These are phyloP conservation scores for Priceomyces castillae DNA, from an alignment of 805 yeast species.

Conservation along the genomic window DNA sequence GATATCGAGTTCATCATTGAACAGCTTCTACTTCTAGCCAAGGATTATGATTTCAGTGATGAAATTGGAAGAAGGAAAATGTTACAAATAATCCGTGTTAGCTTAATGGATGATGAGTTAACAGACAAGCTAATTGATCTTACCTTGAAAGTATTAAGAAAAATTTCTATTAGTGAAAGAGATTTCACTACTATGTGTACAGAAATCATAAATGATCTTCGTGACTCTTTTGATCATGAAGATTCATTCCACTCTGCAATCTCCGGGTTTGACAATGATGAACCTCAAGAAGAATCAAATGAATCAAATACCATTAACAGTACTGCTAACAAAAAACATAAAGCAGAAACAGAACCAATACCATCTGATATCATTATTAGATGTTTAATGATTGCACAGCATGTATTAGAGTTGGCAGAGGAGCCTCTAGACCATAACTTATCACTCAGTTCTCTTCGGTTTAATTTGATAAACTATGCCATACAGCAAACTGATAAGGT, in stretches of 20 bases:
- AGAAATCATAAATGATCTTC: slow-evolving; percentile 83
- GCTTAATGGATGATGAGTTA: slow-evolving; percentile 57
- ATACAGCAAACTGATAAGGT: slow-evolving; percentile 49
- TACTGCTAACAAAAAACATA: slow-evolving; percentile 26
- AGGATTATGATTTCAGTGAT: slow-evolving; percentile 80
- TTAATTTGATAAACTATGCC: slow-evolving; percentile 77
- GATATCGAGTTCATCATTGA: slow-evolving; percentile 72
- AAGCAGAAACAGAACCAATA: slow-evolving; percentile 39
- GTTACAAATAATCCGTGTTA: slow-evolving; percentile 46
- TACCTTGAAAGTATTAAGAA: slow-evolving; percentile 63
- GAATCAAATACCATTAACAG: slow-evolving; percentile 25
- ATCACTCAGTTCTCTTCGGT: slow-evolving; percentile 65
- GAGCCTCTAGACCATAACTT: slow-evolving; percentile 64
- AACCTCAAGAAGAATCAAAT: slow-evolving; percentile 25
- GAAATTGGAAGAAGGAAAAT: slow-evolving; percentile 84
- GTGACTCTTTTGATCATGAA: slow-evolving; percentile 58
- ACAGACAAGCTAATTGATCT: slow-evolving; percentile 52
- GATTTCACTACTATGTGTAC: slow-evolving; percentile 81
- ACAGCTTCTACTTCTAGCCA: slow-evolving; percentile 67
- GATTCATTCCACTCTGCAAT: slow-evolving; percentile 50
- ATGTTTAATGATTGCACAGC: slow-evolving; percentile 66
- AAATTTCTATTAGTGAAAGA: slow-evolving; percentile 71
- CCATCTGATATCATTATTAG: slow-evolving; percentile 52
- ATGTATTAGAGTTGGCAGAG: slow-evolving; percentile 64
- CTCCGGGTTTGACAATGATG: slow-evolving; percentile 30